These are phyloP conservation scores for Ophiorrhiza pumila DNA, from an alignment of 257 asterid genomes.

Conservation along the genomic window DNA sequence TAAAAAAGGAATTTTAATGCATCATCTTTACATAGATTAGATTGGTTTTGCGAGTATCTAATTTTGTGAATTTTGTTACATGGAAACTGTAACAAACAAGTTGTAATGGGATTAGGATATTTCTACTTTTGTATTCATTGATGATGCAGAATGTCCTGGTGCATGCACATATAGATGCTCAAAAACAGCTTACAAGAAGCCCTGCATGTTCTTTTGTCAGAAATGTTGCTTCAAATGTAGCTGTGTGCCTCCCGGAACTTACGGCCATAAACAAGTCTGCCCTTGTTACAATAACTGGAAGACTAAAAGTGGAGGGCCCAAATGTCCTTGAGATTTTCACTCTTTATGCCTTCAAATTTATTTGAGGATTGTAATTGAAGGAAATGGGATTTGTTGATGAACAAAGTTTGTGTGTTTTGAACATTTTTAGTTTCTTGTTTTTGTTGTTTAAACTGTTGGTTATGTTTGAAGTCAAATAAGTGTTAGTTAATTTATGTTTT, in stretches of 20 bases:
- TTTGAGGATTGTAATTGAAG: background rate
- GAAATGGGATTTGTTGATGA: background rate
- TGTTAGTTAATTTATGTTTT: constrained; percentile 30
- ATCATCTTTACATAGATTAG: background rate
- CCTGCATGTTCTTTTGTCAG: constrained; percentile 54
- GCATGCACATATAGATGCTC: constrained; percentile 44
- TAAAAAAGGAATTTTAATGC: too few species aligned
- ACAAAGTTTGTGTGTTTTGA: background rate
- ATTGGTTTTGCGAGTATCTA: too few species aligned
- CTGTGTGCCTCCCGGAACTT: constrained; percentile 37
- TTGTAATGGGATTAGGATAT: background rate
- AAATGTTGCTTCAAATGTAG: constrained; percentile 47
- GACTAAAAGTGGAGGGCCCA: constrained; percentile 30
- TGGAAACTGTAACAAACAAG: background rate
- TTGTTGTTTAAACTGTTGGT: background rate
- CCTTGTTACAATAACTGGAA: constrained; percentile 34
- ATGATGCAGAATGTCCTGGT: constrained; percentile 28
- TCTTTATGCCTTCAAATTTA: background rate
- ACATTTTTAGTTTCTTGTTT: background rate
- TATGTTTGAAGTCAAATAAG: background rate
- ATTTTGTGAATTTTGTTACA: too few species aligned
- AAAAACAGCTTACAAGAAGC: constrained; percentile 32
- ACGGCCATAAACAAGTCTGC: constrained; percentile 31
- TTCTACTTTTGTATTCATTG: background rate
- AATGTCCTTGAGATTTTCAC: constrained; percentile 21